A percentile compares a stretch with the other conserved stretches of the same genome.
Evolutionary conservation across 2,329 filamentous ascomycete species (phyloP).

Genomic region (Aspergillus pseudoviridinutans): DNA sequence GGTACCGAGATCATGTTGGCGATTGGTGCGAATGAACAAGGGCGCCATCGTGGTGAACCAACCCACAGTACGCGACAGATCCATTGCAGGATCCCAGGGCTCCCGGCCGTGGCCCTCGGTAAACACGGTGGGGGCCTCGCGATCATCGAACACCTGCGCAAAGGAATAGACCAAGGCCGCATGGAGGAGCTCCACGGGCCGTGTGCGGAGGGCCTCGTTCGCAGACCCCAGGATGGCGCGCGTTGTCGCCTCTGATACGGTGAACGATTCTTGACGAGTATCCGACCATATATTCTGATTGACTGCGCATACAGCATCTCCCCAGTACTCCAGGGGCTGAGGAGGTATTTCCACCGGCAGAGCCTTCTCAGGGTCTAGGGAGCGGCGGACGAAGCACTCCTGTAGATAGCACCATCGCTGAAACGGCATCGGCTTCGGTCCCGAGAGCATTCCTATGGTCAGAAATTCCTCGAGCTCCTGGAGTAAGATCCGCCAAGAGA

Average conservation of each 20-base stretch:
- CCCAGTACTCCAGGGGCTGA: conserved; percentile 5
- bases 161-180: conserved; percentile 55
- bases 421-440: conserved; percentile 9
- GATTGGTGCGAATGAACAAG: background rate
- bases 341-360: conserved; percentile 2
- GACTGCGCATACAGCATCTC: background rate
- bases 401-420: conserved; percentile 16
- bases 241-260: background rate
- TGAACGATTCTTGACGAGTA: background rate
- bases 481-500: conserved; percentile 12
- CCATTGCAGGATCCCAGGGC: conserved; percentile 44
- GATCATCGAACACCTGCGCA: conserved; percentile 52
- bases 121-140: conserved; percentile 49
- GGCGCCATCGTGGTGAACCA: conserved; percentile 59
- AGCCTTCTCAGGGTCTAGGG: background rate
- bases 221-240: conserved; percentile 5
- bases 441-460: background rate
- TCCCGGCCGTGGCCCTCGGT: conserved; percentile 36
- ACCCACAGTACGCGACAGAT: conserved; percentile 56
- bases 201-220: conserved; percentile 10
- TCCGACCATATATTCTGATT: conserved; percentile 1
- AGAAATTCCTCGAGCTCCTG: conserved; percentile 13
- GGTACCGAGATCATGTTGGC: conserved; percentile 22
- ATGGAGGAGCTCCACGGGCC: conserved; percentile 24
- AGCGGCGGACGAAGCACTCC: background rate